Conservation (phyloP, 1,139 yeast genomes). For the Sugiyamaella paludigena region DNA sequence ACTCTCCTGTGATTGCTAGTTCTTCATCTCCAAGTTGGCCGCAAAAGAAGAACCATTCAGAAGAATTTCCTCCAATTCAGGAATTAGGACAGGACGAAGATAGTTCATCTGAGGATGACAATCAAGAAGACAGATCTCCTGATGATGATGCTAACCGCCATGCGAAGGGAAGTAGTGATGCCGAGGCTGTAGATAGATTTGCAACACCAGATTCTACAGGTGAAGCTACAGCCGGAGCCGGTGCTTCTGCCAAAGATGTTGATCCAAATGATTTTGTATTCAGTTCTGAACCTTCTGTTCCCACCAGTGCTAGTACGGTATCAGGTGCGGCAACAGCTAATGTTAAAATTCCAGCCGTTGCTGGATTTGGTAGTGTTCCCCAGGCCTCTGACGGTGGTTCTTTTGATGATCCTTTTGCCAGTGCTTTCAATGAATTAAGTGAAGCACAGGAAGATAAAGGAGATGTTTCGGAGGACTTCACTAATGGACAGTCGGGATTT, state of each 20-base stretch:
- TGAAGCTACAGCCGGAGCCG: slow-evolving; percentile 5
- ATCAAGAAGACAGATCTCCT: not conserved
- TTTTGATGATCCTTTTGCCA: slow-evolving; percentile 27
- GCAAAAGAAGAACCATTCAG: slow-evolving; percentile 24
- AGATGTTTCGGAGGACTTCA: slow-evolving; percentile 21
- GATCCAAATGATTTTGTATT: slow-evolving; percentile 8
- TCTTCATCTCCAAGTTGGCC: slow-evolving; percentile 16
- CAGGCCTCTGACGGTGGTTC: not conserved
- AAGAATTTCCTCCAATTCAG: slow-evolving; percentile 71
- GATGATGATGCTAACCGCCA: slow-evolving; percentile 4
- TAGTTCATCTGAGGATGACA: slow-evolving; percentile 41
- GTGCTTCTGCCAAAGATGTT: not conserved
- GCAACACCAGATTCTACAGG: slow-evolving; percentile 20
- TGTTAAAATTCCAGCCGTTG: slow-evolving; percentile 2
- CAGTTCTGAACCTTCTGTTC: slow-evolving; percentile 17
- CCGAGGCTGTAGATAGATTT: slow-evolving; percentile 14
- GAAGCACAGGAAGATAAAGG: slow-evolving; percentile 29
- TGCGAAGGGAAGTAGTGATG: slow-evolving; percentile 2
- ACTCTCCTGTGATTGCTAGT: slow-evolving; percentile 5
- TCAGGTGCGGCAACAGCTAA: slow-evolving; percentile 11
- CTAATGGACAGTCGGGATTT: slow-evolving; percentile 35
- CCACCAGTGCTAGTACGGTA: slow-evolving; percentile 4
- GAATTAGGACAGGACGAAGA: slow-evolving; percentile 64
- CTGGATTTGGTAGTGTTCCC: slow-evolving; percentile 7
- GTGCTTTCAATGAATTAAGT: slow-evolving; percentile 30